A percentile compares a stretch with the other conserved stretches of the same genome.
phyloP scores from a whole-genome alignment of 306 rosid genomes.

The Vigna mungo region DNA sequence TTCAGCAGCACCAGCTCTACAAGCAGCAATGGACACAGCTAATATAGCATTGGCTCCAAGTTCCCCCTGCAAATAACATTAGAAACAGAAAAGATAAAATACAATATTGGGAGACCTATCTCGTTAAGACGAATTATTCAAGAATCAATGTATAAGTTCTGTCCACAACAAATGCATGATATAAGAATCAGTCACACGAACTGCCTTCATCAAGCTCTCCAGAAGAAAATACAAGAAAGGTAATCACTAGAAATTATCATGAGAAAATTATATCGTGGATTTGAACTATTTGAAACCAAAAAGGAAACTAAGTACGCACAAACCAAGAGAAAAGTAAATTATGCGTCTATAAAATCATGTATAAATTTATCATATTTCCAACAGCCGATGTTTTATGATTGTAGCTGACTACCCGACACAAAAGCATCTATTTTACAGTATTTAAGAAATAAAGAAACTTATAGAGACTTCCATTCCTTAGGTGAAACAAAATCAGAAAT shows the following conservation, averaged over 20 bases:
- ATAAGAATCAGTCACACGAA: slow-evolving; percentile 19
- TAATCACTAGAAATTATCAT: slow-evolving; percentile 6
- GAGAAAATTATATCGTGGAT: slow-evolving; percentile 1
- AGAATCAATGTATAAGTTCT: slow-evolving; percentile 6
- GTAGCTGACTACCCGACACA: slow-evolving; percentile 1
- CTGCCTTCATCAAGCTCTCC: slow-evolving; percentile 23
- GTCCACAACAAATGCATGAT: slow-evolving; percentile 26
- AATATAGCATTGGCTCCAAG: slow-evolving; percentile 93
- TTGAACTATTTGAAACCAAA: slow-evolving; percentile 5
- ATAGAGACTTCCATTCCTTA: background rate
- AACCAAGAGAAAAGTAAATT: background rate
- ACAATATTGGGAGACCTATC: slow-evolving; percentile 14
- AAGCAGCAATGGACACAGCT: slow-evolving; percentile 94
- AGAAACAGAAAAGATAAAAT: slow-evolving; percentile 30
- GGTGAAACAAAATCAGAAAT: background rate
- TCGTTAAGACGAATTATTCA: slow-evolving; percentile 15
- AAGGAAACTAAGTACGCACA: slow-evolving; percentile 1
- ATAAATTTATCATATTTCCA: slow-evolving; percentile 5
- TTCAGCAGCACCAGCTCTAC: slow-evolving; percentile 95
- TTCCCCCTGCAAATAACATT: slow-evolving; percentile 63
- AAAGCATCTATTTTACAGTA: background rate
- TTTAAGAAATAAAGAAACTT: slow-evolving; percentile 4
- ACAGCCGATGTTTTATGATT: slow-evolving; percentile 19
- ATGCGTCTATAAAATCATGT: slow-evolving; percentile 4
- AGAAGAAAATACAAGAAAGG: slow-evolving; percentile 19